These are phyloP conservation scores for Zygosaccharomyces bailii DNA, from an alignment of 805 yeast genomes.

Conservation along the genomic window DNA sequence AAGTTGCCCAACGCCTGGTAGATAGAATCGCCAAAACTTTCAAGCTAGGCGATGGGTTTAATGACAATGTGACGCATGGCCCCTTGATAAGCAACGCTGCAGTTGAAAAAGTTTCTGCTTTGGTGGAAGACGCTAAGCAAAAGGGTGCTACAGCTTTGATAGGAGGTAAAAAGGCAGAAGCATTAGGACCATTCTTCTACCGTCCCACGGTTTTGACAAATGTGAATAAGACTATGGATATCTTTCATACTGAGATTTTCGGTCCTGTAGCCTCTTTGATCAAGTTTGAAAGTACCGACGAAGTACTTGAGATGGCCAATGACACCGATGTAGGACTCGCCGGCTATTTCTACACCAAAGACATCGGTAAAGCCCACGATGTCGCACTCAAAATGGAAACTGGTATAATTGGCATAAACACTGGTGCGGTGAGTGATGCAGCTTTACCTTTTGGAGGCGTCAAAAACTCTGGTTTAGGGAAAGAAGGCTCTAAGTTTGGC, in stretches of 20 bases:
- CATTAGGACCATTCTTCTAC: constrained; percentile 63
- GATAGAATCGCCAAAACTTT: constrained; percentile 45
- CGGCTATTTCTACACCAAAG: constrained; percentile 77
- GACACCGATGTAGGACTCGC: constrained; percentile 79
- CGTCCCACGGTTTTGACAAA: constrained; percentile 85
- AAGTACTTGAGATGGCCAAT: constrained; percentile 70
- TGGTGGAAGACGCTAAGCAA: constrained; percentile 58
- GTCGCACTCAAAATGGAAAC: constrained; percentile 65
- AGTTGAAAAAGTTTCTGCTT: constrained; percentile 58
- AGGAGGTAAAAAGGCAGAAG: constrained; percentile 76
- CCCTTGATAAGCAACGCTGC: constrained; percentile 68
- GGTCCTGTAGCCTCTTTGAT: constrained; percentile 82
- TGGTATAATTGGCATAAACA: constrained; percentile 81
- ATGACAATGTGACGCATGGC: constrained; percentile 64
- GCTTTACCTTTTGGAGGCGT: constrained; percentile 89
- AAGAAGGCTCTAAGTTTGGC: constrained; percentile 86
- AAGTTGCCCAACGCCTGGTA: constrained; percentile 55
- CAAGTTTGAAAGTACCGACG: constrained; percentile 68
- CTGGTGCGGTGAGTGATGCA: constrained; percentile 79
- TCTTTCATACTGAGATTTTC: constrained; percentile 85
- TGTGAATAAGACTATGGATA: constrained; percentile 66
- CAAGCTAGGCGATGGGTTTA: constrained; percentile 78
- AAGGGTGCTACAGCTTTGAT: constrained; percentile 69
- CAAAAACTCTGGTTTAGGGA: constrained; percentile 82
- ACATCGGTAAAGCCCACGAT: constrained; percentile 59